These are phyloP conservation scores for Nicotiana knightiana DNA, from an alignment of 257 asterid genomes.

Conservation along the genomic window DNA sequence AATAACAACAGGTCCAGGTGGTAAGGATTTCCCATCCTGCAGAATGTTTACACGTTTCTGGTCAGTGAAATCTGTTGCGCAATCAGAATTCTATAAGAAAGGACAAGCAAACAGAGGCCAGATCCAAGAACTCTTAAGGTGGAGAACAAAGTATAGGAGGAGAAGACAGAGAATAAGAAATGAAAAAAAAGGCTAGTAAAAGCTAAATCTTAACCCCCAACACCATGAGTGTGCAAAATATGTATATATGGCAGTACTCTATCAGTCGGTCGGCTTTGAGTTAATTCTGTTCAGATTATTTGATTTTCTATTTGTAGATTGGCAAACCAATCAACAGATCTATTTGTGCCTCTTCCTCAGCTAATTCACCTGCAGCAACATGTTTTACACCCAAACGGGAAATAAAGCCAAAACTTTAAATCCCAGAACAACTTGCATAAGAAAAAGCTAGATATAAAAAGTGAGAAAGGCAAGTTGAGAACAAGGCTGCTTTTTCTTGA, in stretches of 20 bases:
- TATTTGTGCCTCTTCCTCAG: neutral
- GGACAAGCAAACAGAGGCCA: conserved; percentile 3
- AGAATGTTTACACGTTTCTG: neutral
- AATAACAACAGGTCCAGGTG: conserved; percentile 97
- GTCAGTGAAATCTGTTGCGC: neutral
- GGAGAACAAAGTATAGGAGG: neutral
- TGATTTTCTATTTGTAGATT: neutral
- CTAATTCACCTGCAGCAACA: neutral
- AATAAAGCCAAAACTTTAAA: neutral
- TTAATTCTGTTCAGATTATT: neutral
- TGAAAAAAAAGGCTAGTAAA: neutral
- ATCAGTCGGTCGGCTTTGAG: neutral
- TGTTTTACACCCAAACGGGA: neutral
- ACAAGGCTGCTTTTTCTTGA: neutral
- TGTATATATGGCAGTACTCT: neutral
- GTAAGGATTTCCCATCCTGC: conserved; percentile 96
- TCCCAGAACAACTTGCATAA: neutral
- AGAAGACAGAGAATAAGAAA: neutral
- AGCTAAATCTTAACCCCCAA: neutral
- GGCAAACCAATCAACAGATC: neutral
- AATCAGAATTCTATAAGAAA: neutral
- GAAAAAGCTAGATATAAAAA: neutral
- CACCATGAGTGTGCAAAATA: neutral
- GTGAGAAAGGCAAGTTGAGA: neutral
- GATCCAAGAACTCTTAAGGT: neutral